phyloP scores from a whole-genome alignment of 768 basidiomycete genomes.

The Hebeloma cylindrosporum region DNA sequence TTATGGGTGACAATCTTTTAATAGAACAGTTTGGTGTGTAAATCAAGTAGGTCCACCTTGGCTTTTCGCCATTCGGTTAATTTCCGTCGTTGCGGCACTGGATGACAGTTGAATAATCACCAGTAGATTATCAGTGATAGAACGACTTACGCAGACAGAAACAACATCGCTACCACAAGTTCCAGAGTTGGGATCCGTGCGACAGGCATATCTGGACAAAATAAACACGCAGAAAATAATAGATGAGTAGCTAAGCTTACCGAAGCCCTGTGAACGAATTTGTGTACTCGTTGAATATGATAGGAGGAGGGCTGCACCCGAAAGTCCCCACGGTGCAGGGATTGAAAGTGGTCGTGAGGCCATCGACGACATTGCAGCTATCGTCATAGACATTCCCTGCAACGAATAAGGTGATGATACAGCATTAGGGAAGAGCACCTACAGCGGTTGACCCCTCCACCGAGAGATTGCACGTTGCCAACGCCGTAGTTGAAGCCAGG shows the following conservation, averaged over 20 bases:
- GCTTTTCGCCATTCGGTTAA: neutral
- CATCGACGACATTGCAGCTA: constrained; percentile 27
- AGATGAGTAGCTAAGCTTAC: constrained; percentile 16
- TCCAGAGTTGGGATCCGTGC: constrained; percentile 26
- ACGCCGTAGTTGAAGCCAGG: constrained; percentile 29
- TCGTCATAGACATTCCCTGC: constrained; percentile 30
- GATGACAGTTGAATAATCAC: neutral
- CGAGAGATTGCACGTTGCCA: constrained; percentile 21
- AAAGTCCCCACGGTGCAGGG: constrained; percentile 29
- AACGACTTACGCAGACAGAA: constrained; percentile 28
- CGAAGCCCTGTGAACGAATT: constrained; percentile 23
- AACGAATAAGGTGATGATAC: neutral
- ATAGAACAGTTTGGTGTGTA: too few species aligned
- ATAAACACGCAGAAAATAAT: neutral
- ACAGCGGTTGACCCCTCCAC: constrained; percentile 21
- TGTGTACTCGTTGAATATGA: constrained; percentile 28
- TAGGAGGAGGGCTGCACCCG: constrained; percentile 29
- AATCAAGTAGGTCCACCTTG: too few species aligned
- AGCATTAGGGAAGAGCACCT: neutral
- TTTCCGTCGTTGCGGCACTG: constrained; percentile 9
- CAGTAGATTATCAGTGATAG: constrained; percentile 2
- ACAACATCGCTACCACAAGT: constrained; percentile 25
- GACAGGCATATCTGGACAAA: constrained; percentile 28
- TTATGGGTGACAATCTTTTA: too few species aligned
- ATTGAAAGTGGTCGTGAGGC: constrained; percentile 28